Conservation (phyloP, 768 basidiomycete genomes). For the Butyriboletus loyo region DNA sequence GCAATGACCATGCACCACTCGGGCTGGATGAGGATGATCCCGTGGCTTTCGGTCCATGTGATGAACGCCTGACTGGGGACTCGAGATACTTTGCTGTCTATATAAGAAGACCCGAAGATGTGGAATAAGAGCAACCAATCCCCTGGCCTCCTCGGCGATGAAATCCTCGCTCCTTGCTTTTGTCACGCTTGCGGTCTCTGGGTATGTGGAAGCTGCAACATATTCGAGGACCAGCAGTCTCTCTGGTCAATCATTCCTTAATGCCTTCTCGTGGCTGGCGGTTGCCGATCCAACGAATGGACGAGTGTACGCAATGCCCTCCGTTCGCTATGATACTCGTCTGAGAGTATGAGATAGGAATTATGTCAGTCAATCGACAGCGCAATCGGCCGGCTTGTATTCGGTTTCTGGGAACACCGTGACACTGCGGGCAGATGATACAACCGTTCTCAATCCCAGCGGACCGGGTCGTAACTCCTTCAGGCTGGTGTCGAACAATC, state of each 20-base stretch:
- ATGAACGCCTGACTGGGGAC: background rate
- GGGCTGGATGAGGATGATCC: background rate
- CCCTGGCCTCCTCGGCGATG: background rate
- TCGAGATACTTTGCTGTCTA: background rate
- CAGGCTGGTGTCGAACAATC: constrained; percentile 29
- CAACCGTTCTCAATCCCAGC: constrained; percentile 27
- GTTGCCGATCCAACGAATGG: constrained; percentile 36
- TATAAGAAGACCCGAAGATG: constrained; percentile 10
- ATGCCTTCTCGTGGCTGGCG: constrained; percentile 26
- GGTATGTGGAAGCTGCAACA: constrained; percentile 34
- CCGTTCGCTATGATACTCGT: background rate
- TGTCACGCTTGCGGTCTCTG: constrained; percentile 5
- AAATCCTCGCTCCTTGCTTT: background rate
- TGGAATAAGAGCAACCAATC: background rate
- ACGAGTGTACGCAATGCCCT: constrained; percentile 23
- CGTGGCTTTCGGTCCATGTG: background rate
- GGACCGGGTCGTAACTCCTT: constrained; percentile 38
- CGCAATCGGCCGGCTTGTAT: constrained; percentile 53
- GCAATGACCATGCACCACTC: background rate
- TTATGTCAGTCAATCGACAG: constrained; percentile 47
- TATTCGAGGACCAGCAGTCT: constrained; percentile 46
- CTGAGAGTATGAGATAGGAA: constrained; percentile 26
- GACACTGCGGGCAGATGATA: constrained; percentile 32
- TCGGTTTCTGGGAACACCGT: constrained; percentile 45
- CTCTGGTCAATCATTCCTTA: constrained; percentile 50